phyloP scores from a whole-genome alignment of 1,139 yeast species.

The Candida labiduridarum region DNA sequence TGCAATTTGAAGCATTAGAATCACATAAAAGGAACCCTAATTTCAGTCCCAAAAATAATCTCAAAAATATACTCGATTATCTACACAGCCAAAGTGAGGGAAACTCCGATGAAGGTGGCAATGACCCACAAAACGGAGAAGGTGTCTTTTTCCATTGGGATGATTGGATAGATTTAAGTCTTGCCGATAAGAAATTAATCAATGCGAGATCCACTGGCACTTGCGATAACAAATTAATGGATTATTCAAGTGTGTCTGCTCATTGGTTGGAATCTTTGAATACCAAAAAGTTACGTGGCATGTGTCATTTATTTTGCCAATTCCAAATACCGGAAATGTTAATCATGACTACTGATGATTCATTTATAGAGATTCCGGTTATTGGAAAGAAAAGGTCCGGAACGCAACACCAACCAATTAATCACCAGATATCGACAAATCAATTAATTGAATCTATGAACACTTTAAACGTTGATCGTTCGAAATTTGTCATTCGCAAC shows the following conservation, averaged over 20 bases:
- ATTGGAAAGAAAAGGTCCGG: constrained; percentile 30
- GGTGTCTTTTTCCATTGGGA: constrained; percentile 47
- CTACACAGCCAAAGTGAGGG: constrained; percentile 11
- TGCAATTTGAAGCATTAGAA: constrained; percentile 28
- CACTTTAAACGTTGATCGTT: constrained; percentile 7
- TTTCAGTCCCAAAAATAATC: constrained; percentile 33
- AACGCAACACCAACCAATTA: neutral
- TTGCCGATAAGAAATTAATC: constrained; percentile 26
- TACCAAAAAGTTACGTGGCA: constrained; percentile 37
- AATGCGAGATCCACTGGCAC: constrained; percentile 22
- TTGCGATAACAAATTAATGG: constrained; percentile 25
- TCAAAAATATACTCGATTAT: constrained; percentile 24
- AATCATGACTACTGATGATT: constrained; percentile 28
- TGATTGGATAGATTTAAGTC: constrained; percentile 41
- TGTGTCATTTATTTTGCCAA: constrained; percentile 37
- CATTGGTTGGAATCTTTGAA: constrained; percentile 39
- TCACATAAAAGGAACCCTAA: constrained; percentile 21
- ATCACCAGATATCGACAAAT: constrained; percentile 10
- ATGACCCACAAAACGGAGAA: neutral
- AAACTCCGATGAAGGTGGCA: neutral
- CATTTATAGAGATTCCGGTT: constrained; percentile 34
- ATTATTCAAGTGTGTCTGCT: constrained; percentile 35
- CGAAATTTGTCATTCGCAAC: constrained; percentile 13
- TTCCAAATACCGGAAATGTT: constrained; percentile 34
- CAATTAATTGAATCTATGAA: constrained; percentile 17